Evolutionary conservation across 371 early-diverging fungal species (phyloP).

Genomic region (Parasitella parasitica): DNA sequence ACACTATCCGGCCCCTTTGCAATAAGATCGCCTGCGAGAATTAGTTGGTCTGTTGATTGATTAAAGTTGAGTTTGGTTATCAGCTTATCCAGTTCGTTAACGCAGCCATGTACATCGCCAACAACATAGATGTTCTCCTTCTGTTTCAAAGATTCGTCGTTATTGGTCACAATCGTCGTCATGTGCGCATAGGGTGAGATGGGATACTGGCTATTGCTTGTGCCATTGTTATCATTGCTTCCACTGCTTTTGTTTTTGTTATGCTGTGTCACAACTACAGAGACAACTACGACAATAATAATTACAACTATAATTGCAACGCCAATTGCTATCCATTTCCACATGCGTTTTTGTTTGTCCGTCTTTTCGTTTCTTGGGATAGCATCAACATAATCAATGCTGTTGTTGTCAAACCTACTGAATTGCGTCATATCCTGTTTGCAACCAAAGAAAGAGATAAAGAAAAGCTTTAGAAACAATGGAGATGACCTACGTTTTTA

Average conservation of each 20-base stretch:
- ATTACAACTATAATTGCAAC: slow-evolving; percentile 29
- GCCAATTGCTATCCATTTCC: slow-evolving; percentile 20
- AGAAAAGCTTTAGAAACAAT: not conserved
- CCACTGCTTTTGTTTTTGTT: slow-evolving; percentile 9
- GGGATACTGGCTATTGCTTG: slow-evolving; percentile 9
- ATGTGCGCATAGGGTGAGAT: slow-evolving; percentile 46
- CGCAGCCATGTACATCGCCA: slow-evolving; percentile 74
- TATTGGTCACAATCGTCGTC: slow-evolving; percentile 26
- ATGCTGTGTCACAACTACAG: slow-evolving; percentile 32
- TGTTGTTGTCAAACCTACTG: slow-evolving; percentile 5
- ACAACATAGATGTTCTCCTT: slow-evolving; percentile 60
- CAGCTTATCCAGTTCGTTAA: slow-evolving; percentile 52
- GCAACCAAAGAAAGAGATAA: not conserved
- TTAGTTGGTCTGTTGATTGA: slow-evolving; percentile 48
- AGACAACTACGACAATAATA: slow-evolving; percentile 33
- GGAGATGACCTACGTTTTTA: not conserved
- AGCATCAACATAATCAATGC: slow-evolving; percentile 20
- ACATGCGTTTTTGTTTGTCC: slow-evolving; percentile 17
- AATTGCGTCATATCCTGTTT: slow-evolving; percentile 1
- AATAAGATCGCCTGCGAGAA: slow-evolving; percentile 71
- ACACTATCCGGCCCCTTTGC: slow-evolving; percentile 70
- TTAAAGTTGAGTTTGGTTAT: slow-evolving; percentile 47
- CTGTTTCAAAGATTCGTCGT: slow-evolving; percentile 6
- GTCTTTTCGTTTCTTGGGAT: slow-evolving; percentile 14
- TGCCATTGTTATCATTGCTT: not conserved